A percentile compares a stretch with the other conserved stretches of the same genome.
These are phyloP conservation scores for Omphalotus guepiniiformis DNA, from an alignment of 768 basidiomycete genomes.

Conservation along the genomic window DNA sequence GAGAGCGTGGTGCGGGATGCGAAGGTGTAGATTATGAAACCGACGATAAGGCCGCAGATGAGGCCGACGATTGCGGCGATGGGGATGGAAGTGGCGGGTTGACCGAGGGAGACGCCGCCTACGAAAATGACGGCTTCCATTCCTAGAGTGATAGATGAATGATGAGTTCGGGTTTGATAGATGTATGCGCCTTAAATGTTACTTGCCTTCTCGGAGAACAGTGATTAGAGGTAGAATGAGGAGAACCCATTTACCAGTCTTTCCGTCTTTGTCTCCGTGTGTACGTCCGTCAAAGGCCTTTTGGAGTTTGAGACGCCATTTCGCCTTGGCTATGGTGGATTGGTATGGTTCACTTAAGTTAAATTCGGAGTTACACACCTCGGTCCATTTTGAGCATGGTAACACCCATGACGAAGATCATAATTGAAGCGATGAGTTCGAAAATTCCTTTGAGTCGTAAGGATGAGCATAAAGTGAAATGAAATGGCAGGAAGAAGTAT, in stretches of 20 bases:
- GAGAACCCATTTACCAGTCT: constrained; percentile 76
- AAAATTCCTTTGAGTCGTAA: constrained; percentile 60
- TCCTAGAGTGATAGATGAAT: constrained; percentile 32
- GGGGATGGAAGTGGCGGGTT: constrained; percentile 81
- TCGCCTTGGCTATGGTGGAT: constrained; percentile 60
- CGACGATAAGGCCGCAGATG: constrained; percentile 68
- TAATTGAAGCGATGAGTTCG: constrained; percentile 62
- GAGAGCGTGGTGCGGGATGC: constrained; percentile 73
- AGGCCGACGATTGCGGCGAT: constrained; percentile 87
- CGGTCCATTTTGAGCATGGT: constrained; percentile 95
- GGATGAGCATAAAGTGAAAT: background rate
- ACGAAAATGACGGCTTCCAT: constrained; percentile 93
- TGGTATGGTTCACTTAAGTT: background rate
- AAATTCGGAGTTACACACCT: constrained; percentile 23
- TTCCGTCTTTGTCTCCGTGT: constrained; percentile 38
- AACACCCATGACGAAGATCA: constrained; percentile 92
- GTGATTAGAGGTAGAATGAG: constrained; percentile 90
- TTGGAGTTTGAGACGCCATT: constrained; percentile 89
- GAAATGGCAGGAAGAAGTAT: constrained; percentile 12
- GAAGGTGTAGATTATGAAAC: constrained; percentile 76
- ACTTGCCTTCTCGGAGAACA: constrained; percentile 81
- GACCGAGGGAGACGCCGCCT: constrained; percentile 85
- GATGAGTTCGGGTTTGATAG: background rate
- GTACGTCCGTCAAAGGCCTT: constrained; percentile 59
- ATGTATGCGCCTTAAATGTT: background rate